Evolutionary conservation across 768 basidiomycete species (phyloP).

Genomic region (Cyathus striatus): DNA sequence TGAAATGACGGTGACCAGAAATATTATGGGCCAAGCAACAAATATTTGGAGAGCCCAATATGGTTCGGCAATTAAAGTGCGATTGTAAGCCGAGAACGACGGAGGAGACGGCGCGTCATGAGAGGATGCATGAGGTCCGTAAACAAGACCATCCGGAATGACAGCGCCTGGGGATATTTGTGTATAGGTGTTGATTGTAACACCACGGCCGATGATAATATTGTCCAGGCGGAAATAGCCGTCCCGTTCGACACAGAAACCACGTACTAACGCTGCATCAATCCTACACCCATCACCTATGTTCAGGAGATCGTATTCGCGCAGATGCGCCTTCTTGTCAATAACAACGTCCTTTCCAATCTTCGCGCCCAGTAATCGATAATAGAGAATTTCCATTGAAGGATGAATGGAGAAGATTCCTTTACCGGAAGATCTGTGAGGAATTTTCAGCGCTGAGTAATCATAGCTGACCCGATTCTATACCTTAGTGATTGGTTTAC

Average conservation of each 20-base stretch:
- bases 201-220: constrained; percentile 30
- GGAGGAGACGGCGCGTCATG: constrained; percentile 30
- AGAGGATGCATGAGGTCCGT: constrained; percentile 43
- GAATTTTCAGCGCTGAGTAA: not conserved
- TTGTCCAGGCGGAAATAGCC: constrained; percentile 35
- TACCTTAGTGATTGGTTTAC: constrained; percentile 31
- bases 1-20: constrained; percentile 24
- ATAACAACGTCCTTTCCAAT: constrained; percentile 36
- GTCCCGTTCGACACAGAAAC: constrained; percentile 41
- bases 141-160: constrained; percentile 30
- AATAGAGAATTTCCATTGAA: constrained; percentile 31
- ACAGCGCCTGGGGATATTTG: constrained; percentile 33
- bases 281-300: constrained; percentile 38
- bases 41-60: constrained; percentile 24
- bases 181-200: constrained; percentile 39
- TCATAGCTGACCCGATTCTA: not conserved
- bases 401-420: constrained; percentile 37
- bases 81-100: constrained; percentile 32
- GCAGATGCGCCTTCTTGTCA: constrained; percentile 29
- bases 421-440: constrained; percentile 27
- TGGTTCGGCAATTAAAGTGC: constrained; percentile 27
- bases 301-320: constrained; percentile 40
- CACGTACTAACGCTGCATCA: constrained; percentile 32
- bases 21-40: constrained; percentile 35
- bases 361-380: constrained; percentile 38